Percentiles rank a stretch among this genome's conserved stretches.
Conservation (phyloP, 768 basidiomycete genomes). For the Trametes coccinea region DNA sequence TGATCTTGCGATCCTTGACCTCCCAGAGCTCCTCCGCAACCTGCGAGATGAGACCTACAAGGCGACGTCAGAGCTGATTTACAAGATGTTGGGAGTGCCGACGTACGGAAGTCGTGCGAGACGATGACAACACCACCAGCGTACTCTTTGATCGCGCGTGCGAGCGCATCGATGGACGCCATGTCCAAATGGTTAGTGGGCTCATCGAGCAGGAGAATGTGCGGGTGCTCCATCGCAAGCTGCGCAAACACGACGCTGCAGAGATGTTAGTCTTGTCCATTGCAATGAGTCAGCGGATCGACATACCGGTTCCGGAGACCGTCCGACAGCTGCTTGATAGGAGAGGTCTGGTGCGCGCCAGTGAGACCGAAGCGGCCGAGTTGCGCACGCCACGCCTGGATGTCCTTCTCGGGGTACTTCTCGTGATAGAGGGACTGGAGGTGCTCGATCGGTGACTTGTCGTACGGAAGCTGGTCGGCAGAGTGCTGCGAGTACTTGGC, state of each 20-base stretch:
- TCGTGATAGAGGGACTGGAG: slow-evolving; percentile 77
- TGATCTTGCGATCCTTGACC: slow-evolving; percentile 91
- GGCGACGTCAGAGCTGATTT: slow-evolving; percentile 8
- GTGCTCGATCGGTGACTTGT: slow-evolving; percentile 88
- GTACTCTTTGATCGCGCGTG: slow-evolving; percentile 93
- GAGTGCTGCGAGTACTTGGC: slow-evolving; percentile 99
- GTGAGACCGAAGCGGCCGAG: slow-evolving; percentile 95
- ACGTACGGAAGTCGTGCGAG: slow-evolving; percentile 97
- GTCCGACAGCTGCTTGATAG: slow-evolving; percentile 93
- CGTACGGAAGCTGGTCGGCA: slow-evolving; percentile 97
- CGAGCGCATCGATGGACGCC: slow-evolving; percentile 96
- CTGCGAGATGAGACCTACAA: slow-evolving; percentile 86
- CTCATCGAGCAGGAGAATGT: slow-evolving; percentile 90
- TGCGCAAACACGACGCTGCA: slow-evolving; percentile 91
- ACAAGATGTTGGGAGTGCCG: neutral
- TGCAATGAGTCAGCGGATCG: slow-evolving; percentile 3
- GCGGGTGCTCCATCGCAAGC: slow-evolving; percentile 96
- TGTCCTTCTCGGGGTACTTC: slow-evolving; percentile 94
- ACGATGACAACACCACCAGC: slow-evolving; percentile 99
- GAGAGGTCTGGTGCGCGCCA: slow-evolving; percentile 89
- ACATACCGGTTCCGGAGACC: slow-evolving; percentile 91
- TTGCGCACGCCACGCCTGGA: slow-evolving; percentile 91
- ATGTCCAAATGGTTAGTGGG: slow-evolving; percentile 98
- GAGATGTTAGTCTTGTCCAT: neutral
- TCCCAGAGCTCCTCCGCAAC: slow-evolving; percentile 99